Base-by-base conservation (phyloP, 163 green algal species). In the Scenedesmus sp. region DNA sequence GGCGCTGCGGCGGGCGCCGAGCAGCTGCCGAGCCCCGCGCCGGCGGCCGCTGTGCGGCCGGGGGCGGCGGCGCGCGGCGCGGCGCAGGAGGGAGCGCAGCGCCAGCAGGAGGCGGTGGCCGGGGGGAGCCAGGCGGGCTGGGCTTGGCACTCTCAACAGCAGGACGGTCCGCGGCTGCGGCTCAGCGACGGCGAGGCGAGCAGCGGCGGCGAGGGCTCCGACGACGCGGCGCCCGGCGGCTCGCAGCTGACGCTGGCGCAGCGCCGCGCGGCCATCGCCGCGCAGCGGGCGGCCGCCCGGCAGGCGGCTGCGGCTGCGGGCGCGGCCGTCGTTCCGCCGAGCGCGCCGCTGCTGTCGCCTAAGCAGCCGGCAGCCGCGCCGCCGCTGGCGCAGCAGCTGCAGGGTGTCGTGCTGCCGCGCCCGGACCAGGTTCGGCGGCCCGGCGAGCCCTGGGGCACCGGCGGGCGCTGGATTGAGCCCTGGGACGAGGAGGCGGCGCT, bases 381-480 rank as follows among this genome's bases (percentile, higher is more conserved):
- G 39, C 7, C 39, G 39, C 39, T 47, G 39, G 39, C 6, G 39
- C 39, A 47, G 39, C 39, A 47, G 39, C 71, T 47, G 70, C 29
- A 70, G 51, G 11, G 47, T 9, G 18, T 78, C 36, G 31, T 17
- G 3, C 39, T 47, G 39, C 29, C 60, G 39, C 20, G 11, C 42
- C 31, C 60, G 26, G 60, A 56, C 18, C 45, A 71, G n/a, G 72
- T 74, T 2, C 76, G 74, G 62, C 53, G 56, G 14, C 72, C 73
- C 0, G 60, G 80, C 24, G 51, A 83, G 3, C 63, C 78, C 4
- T 90, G 87, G 87, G 85, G 87, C 56, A 45, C 39, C 4, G 71
- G 45, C n/a, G 83, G 65, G 36, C 85, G 90, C 34, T 93, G 86
- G 86, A 80, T 88, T 1, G 88, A 93, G 75, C 80, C 83, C 1